Percentiles rank a stretch among this genome's conserved stretches.
Evolutionary conservation across 2,329 filamentous ascomycete genomes (phyloP).

Genomic region (Zasmidium angulare): DNA sequence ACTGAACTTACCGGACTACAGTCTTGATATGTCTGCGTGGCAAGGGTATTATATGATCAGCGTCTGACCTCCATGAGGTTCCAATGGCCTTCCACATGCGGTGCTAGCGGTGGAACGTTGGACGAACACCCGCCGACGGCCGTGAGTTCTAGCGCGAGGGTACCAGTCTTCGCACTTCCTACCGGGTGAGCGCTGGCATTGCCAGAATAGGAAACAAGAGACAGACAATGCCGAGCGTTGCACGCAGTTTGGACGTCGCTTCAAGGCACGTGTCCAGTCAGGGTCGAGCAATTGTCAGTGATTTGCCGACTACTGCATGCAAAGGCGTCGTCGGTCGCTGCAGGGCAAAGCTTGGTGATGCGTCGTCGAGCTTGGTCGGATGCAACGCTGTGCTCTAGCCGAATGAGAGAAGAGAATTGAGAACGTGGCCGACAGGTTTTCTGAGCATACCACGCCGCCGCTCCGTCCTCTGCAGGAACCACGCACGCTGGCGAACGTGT

Average conservation of each 20-base stretch:
- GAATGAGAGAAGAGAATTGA: background rate
- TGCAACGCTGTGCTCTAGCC: constrained; percentile 5
- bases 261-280: constrained; percentile 2
- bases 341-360: constrained; percentile 2
- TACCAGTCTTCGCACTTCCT: background rate
- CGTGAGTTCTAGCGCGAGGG: background rate
- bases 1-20: background rate
- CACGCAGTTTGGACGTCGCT: background rate
- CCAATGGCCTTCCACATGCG: constrained; percentile 1
- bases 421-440: background rate
- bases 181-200: background rate
- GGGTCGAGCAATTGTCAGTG: background rate
- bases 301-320: background rate
- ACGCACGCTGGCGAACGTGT: background rate
- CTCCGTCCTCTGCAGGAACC: background rate
- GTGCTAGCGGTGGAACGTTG: background rate
- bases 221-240: background rate
- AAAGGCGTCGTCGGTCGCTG: background rate
- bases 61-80: background rate
- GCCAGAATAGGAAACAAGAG: background rate
- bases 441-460: background rate
- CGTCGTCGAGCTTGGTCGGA: background rate
- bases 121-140: background rate
- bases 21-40: background rate
- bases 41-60: background rate